Base-by-base conservation (phyloP, 1,284 basidiomycete species). In the Ceratobasidium papillatum region DNA sequence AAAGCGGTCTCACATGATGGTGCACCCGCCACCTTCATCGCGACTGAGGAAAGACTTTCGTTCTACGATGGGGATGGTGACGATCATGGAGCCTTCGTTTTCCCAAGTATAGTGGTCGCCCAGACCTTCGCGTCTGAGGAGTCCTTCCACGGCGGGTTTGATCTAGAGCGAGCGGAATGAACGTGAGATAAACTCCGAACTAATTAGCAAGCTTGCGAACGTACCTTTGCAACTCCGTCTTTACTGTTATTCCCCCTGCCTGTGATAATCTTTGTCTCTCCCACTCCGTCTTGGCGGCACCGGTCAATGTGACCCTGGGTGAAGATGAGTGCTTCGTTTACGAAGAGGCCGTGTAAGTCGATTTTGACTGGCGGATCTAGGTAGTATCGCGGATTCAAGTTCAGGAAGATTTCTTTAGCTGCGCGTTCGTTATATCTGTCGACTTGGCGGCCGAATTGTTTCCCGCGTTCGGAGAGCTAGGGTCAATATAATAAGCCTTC, bases 291-390 rank as follows among this genome's bases (percentile, higher is more conserved):
- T 19, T 71, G 45, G 14, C 66, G 66, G 27, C 66, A 71, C 22
- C 30, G 52, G 9, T 58, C 66, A 45, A 71, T 41, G 54, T 71
- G 66, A 4, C 36, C 52, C 22, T 71, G 52, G n/a, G 66, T 47
- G 38, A 59, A 71, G 14, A 71, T 52, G 27, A 71, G 66, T n/a
- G 66, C 66, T n/a, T 71, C 66, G 66, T 71, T 71, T 27, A 71
- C 66, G n/a, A 58, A 71, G 1, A 71, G 54, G 8, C 66, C 66
- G 43, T 71, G 66, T 19, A 71, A 25, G 47, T 71, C 66, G n/a
- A 71, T 58, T 27, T 41, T 36, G 27, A 34, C 22, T 12, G 52
- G 54, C 4, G 64, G 52, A 2, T 59, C 32, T 22, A 17, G 9
- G n/a, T 71, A 71, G 41, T 71, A 71, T 14, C 36, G 56, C 11